A percentile compares a stretch with the other conserved stretches of the same genome.
phyloP scores from a whole-genome alignment of 129 eudicot species.

The Chrysanthemum seticuspe region DNA sequence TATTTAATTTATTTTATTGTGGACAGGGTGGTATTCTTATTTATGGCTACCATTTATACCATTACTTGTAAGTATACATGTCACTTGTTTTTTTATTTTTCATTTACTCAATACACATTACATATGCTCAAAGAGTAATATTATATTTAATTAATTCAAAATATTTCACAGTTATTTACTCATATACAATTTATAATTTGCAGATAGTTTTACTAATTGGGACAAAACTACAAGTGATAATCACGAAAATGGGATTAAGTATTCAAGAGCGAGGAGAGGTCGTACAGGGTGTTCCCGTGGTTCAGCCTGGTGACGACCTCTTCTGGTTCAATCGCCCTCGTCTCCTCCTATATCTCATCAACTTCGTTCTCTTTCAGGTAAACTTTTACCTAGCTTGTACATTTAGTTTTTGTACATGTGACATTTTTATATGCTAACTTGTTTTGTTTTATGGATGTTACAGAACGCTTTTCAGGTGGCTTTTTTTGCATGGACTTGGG shows the following conservation, averaged over 20 bases:
- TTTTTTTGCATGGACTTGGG: conserved; percentile 71
- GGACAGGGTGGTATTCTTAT: conserved; percentile 60
- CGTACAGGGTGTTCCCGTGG: conserved; percentile 46
- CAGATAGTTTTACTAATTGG: conserved; percentile 63
- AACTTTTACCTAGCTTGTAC: neutral
- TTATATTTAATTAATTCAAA: no score
- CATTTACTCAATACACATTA: neutral
- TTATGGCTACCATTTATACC: conserved; percentile 66
- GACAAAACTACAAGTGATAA: conserved; percentile 62
- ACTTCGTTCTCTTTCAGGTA: conserved; percentile 63
- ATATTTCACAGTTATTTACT: neutral
- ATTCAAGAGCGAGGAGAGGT: conserved; percentile 51
- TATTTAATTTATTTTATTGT: neutral
- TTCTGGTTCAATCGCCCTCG: conserved; percentile 73
- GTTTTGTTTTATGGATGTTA: conserved; percentile 11
- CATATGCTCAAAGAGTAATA: neutral
- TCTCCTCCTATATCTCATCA: conserved; percentile 52
- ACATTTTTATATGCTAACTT: neutral
- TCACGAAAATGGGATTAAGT: conserved; percentile 62
- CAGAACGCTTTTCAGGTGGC: conserved; percentile 80
- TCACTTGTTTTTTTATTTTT: neutral
- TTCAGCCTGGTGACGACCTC: conserved; percentile 51
- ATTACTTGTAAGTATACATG: conserved; percentile 44
- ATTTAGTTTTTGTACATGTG: no score
- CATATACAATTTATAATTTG: neutral